Percentiles rank a stretch among this genome's conserved stretches.
These are phyloP conservation scores for Penicillium carneum DNA, from an alignment of 2,329 filamentous ascomycete genomes.

Conservation along the genomic window DNA sequence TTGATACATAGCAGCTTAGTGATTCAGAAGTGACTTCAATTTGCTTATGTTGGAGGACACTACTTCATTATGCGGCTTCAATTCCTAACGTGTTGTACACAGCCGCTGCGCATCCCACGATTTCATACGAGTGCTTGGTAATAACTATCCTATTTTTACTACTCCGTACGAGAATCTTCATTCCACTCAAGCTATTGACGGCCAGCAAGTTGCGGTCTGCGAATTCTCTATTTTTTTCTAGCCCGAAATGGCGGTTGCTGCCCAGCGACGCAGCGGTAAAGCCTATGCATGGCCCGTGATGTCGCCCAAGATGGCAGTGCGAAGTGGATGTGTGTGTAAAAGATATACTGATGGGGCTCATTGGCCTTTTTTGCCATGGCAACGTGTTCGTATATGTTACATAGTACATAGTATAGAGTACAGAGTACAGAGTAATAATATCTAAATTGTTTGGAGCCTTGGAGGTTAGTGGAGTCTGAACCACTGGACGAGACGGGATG, in stretches of 20 bases:
- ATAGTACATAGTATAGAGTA: not conserved
- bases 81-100: slow-evolving; percentile 16
- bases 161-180: slow-evolving; percentile 1
- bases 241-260: slow-evolving; percentile 41
- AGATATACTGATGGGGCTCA: slow-evolving; percentile 19
- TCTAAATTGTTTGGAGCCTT: slow-evolving; percentile 18
- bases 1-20: slow-evolving; percentile 1
- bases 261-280: slow-evolving; percentile 47
- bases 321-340: slow-evolving; percentile 29
- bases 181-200: not conserved
- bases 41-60: slow-evolving; percentile 7
- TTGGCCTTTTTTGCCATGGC: slow-evolving; percentile 32
- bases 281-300: slow-evolving; percentile 38
- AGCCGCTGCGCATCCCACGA: slow-evolving; percentile 3
- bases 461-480: slow-evolving; percentile 34
- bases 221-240: slow-evolving; percentile 27
- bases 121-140: not conserved
- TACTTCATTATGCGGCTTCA: slow-evolving; percentile 16
- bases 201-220: slow-evolving; percentile 40
- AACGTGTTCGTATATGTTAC: slow-evolving; percentile 26
- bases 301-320: slow-evolving; percentile 38
- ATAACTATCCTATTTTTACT: slow-evolving; percentile 20
- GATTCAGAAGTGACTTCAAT: slow-evolving; percentile 6
- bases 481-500: slow-evolving; percentile 37
- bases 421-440: not conserved